Evolutionary conservation across 768 basidiomycete genomes (phyloP).

Genomic region (Russula ochroleuca): DNA sequence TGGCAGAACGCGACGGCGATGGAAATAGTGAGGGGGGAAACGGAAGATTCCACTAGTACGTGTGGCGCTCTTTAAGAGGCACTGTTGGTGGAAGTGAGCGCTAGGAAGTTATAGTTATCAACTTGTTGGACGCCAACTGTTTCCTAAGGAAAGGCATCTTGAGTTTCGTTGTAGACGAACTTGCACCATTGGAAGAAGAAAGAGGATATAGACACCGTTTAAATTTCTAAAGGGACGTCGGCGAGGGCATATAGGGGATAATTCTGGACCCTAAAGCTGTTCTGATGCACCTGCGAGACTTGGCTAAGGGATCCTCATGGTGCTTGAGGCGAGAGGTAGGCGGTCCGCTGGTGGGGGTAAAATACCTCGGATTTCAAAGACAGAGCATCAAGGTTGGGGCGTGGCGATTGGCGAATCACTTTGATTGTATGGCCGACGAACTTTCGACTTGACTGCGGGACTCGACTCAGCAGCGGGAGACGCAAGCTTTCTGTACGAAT

Average conservation of each 20-base stretch:
- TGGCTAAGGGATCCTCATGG: background rate
- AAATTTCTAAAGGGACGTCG: conserved; percentile 14
- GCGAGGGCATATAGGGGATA: conserved; percentile 23
- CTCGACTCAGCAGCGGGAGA: too few species aligned
- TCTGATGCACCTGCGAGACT: conserved; percentile 17
- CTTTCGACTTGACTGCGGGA: too few species aligned
- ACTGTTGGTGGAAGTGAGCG: conserved; percentile 29
- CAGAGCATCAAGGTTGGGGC: too few species aligned
- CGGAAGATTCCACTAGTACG: conserved; percentile 39
- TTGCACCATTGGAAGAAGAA: conserved; percentile 13
- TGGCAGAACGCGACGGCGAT: conserved; percentile 15
- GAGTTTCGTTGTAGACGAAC: conserved; percentile 42
- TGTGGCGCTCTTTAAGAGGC: background rate
- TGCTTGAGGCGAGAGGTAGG: background rate
- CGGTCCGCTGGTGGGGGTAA: background rate
- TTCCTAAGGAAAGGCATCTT: conserved; percentile 43
- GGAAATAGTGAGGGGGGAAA: conserved; percentile 44
- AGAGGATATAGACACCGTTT: conserved; percentile 1
- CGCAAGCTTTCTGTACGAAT: too few species aligned
- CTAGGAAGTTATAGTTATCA: conserved; percentile 26
- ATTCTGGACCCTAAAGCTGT: conserved; percentile 2
- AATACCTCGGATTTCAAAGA: too few species aligned
- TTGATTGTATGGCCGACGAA: too few species aligned
- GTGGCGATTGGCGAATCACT: too few species aligned
- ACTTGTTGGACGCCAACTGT: conserved; percentile 28